Percentiles rank a stretch among this genome's conserved stretches.
phyloP scores from a whole-genome alignment of 257 asterid species.

The Salvia hispanica region DNA sequence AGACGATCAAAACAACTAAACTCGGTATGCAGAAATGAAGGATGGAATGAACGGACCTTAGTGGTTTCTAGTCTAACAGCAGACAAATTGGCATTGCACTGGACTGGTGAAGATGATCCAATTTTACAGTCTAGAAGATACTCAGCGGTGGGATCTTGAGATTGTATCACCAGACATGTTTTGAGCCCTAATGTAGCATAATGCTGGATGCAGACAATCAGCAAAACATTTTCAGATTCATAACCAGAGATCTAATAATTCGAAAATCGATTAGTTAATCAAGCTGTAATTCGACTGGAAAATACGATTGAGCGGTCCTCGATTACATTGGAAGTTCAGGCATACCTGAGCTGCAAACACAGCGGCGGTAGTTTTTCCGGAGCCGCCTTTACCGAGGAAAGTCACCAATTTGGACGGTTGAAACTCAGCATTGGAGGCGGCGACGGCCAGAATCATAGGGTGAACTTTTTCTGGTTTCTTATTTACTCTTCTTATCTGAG shows the following conservation, averaged over 20 bases:
- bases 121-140: slow-evolving; percentile 78
- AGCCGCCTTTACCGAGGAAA: slow-evolving; percentile 94
- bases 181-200: slow-evolving; percentile 82
- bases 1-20: slow-evolving; percentile 28
- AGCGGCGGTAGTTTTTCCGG: slow-evolving; percentile 91
- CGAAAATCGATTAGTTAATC: not conserved
- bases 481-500: slow-evolving; percentile 26
- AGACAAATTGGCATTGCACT: slow-evolving; percentile 62
- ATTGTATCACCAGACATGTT: slow-evolving; percentile 81
- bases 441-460: slow-evolving; percentile 37
- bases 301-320: not conserved
- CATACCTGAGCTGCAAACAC: slow-evolving; percentile 94
- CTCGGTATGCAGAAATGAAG: slow-evolving; percentile 2
- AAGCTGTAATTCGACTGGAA: not conserved
- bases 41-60: slow-evolving; percentile 43
- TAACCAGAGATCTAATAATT: not conserved
- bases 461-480: slow-evolving; percentile 37
- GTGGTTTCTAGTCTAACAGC: slow-evolving; percentile 89
- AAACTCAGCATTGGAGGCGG: slow-evolving; percentile 44
- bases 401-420: slow-evolving; percentile 72
- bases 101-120: slow-evolving; percentile 63
- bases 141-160: slow-evolving; percentile 89
- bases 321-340: not conserved
- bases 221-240: not conserved
- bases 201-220: slow-evolving; percentile 55